Evolutionary conservation across 352 stramenopile genomes (phyloP), one percentile per base, ranked within the genome.

Genomic region (Globisporangium echinulatum): DNA sequence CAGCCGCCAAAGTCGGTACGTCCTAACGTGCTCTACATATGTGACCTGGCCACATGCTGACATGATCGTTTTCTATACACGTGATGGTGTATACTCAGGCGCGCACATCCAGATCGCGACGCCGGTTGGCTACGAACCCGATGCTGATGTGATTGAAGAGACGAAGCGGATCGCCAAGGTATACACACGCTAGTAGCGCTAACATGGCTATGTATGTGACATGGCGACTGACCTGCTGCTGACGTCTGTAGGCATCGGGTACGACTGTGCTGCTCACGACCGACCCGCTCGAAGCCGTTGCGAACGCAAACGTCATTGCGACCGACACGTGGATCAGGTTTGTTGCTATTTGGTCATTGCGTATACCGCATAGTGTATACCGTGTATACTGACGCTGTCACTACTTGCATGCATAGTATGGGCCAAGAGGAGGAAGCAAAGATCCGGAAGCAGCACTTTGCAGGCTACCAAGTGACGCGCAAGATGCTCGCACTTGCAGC

Each of bases 321-420:
- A 99, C 97, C 9, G 97, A 99, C 69, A 99, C 96, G 33, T 99
- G 97, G 96, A 90, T 97, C 68, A 94, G 72, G 72, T 80, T 39
- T 47, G 44, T 50, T 38, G 25, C 39, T 37, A 4, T 42, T 42
- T 65, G 47, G 42, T 48, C 25, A 8, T 38, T 52, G 6, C 13
- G 39, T 11, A 15, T 6, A 37, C 36, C 5, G 33, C 25, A 17
- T 51, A 33, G 25, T 33, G 25, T 33, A 33, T 33, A 33, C 1
- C 25, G 25, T 33, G 25, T 33, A 33, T 33, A 33, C 25, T 33
- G 25, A 33, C 25, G 25, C 25, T 33, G 25, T 33, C 25, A 3
- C 25, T 33, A 3, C 25, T 33, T 33, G 25, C 25, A 33, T 33
- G 25, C 2, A 7, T 33, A 87, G 85, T 63, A 98, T 98, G 92